A percentile compares a stretch with the other conserved stretches of the same genome.
These are phyloP conservation scores for Tubosaeta sp. DNA, from an alignment of 768 basidiomycete genomes.

Conservation along the genomic window DNA sequence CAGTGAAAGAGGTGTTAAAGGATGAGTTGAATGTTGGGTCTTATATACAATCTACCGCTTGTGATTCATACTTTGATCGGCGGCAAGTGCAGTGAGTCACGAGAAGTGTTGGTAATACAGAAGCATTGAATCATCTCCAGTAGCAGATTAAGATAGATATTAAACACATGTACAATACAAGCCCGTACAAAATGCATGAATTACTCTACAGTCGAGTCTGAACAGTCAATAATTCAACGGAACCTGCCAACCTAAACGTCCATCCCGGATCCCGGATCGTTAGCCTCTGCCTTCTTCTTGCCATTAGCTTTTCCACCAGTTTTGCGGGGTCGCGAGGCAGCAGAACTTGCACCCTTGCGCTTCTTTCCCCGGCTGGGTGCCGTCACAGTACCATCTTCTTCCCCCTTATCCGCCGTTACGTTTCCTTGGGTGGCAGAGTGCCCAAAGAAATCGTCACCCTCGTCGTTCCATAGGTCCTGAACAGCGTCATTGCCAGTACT, in stretches of 20 bases:
- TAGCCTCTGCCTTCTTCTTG: slow-evolving; percentile 29
- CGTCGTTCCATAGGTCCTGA: slow-evolving; percentile 80
- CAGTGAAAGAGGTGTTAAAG: background rate
- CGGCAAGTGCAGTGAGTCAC: background rate
- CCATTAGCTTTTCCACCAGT: slow-evolving; percentile 28
- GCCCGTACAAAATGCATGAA: slow-evolving; percentile 24
- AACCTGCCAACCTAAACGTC: slow-evolving; percentile 23
- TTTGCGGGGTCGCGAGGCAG: slow-evolving; percentile 25
- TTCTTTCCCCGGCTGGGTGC: slow-evolving; percentile 31
- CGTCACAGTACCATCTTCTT: slow-evolving; percentile 28
- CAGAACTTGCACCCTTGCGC: slow-evolving; percentile 26
- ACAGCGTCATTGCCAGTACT: slow-evolving; percentile 36
- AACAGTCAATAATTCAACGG: background rate
- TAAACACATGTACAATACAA: slow-evolving; percentile 30
- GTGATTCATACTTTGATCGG: background rate
- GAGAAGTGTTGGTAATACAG: too few relatives aligned
- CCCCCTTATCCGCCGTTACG: slow-evolving; percentile 19
- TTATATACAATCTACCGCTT: background rate
- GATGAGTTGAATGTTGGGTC: background rate
- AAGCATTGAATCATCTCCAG: too few relatives aligned
- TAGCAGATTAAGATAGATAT: slow-evolving; percentile 16
- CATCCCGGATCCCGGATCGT: slow-evolving; percentile 23
- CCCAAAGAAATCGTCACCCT: slow-evolving; percentile 84
- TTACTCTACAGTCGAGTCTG: slow-evolving; percentile 27
- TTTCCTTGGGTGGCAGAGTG: slow-evolving; percentile 38